These are phyloP conservation scores for Pulveroboletus sp. DNA, from an alignment of 768 basidiomycete species.

Conservation along the genomic window DNA sequence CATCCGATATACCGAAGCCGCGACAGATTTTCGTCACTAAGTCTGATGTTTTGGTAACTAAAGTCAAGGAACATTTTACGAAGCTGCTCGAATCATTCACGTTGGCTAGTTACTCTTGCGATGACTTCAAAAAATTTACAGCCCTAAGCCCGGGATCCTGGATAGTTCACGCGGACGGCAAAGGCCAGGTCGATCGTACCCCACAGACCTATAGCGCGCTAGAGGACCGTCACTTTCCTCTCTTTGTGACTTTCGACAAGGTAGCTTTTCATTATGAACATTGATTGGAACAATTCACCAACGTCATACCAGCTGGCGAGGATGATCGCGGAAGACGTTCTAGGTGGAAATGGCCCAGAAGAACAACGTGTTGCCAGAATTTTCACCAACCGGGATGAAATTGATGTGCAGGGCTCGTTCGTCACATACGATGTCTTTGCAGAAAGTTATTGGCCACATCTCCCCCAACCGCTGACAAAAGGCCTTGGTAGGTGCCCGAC, in stretches of 20 bases:
- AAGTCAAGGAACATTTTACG: slow-evolving; percentile 64
- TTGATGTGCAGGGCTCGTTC: too few species aligned
- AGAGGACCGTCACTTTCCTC: slow-evolving; percentile 58
- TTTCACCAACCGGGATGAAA: too few species aligned
- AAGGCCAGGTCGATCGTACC: slow-evolving; percentile 20
- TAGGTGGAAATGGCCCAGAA: too few species aligned
- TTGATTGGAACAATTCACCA: neutral
- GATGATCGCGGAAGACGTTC: too few species aligned
- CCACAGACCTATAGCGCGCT: slow-evolving; percentile 54
- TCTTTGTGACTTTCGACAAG: slow-evolving; percentile 64
- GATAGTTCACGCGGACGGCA: slow-evolving; percentile 32
- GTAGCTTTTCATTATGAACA: slow-evolving; percentile 32
- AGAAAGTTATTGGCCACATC: too few species aligned
- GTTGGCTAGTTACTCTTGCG: slow-evolving; percentile 32
- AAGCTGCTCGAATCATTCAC: slow-evolving; percentile 46
- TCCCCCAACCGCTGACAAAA: too few species aligned
- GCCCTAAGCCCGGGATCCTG: slow-evolving; percentile 24
- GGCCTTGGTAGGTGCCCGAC: slow-evolving; percentile 51
- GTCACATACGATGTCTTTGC: too few species aligned
- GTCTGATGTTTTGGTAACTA: slow-evolving; percentile 59
- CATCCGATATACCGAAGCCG: slow-evolving; percentile 38
- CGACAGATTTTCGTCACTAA: slow-evolving; percentile 73
- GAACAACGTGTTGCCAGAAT: too few species aligned
- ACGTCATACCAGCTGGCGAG: too few species aligned
- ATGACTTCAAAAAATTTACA: slow-evolving; percentile 36